A percentile compares a stretch with the other conserved stretches of the same genome.
phyloP scores from a whole-genome alignment of 1,139 yeast species.

The Candida sp. region DNA sequence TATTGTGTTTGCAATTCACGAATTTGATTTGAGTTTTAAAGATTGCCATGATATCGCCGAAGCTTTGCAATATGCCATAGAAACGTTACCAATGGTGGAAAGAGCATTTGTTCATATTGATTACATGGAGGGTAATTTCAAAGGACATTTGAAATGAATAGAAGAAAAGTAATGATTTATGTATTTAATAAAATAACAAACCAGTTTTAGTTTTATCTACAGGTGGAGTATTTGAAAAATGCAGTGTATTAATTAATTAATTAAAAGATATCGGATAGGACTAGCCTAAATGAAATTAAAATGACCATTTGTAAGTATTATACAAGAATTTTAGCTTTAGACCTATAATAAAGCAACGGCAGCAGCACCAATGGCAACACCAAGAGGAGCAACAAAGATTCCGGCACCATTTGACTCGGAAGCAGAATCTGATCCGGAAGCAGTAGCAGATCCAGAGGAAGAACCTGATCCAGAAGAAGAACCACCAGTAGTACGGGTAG shows the following conservation, averaged over 20 bases:
- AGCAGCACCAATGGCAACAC: conserved; percentile 8
- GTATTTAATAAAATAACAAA: no score
- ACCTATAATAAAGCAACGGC: conserved; percentile 7
- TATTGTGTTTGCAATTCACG: conserved; percentile 52
- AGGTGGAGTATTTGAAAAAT: neutral
- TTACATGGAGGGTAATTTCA: conserved; percentile 54
- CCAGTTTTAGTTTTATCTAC: no score
- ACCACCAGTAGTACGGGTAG: neutral
- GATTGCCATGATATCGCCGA: conserved; percentile 83
- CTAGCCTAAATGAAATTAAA: conserved; percentile 3
- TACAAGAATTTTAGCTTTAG: neutral
- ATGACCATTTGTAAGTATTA: neutral
- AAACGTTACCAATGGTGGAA: conserved; percentile 72
- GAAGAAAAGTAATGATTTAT: no score
- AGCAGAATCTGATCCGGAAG: conserved; percentile 3
- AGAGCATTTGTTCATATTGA: conserved; percentile 83
- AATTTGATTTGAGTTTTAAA: conserved; percentile 44
- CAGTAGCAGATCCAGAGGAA: neutral
- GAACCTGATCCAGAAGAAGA: neutral
- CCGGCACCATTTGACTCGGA: neutral
- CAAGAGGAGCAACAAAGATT: conserved; percentile 5
- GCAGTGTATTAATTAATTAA: conserved; percentile 2
- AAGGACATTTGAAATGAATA: conserved; percentile 41
- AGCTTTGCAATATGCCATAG: conserved; percentile 76
- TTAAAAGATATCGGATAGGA: conserved; percentile 1